Evolutionary conservation across 1,139 yeast species (phyloP), one percentile per base, ranked within the genome.

Genomic region (Saccharomycopsis phalli): DNA sequence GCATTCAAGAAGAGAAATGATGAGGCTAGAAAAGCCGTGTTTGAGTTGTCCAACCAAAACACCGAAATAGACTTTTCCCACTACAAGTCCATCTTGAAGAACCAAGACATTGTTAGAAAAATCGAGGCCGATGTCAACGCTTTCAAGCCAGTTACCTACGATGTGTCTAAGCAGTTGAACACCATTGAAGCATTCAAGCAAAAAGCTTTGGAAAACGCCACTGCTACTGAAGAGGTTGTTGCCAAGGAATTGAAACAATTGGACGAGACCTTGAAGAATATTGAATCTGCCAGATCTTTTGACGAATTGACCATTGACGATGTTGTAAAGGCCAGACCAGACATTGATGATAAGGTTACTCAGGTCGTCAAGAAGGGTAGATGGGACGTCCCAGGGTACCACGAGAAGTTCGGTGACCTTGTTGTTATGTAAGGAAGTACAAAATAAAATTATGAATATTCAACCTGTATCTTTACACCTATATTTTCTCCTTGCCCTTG

Each of bases 361-460:
- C 86, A 86, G 68, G 81, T 91, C 93, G 88, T 91, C 58, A 79
- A 81, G 76, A 81, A 87, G 74, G 95, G 95, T 66, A 83, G 84
- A 71, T 88, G 95, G 94, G 87, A 84, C 59, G 94, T 88, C 55
- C 97, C 98, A 56, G 95, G 95, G 56, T 91, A 91, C 79, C 81
- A 82, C 69, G 97, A 88, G 67, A 88, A 86, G 76, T 88, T 87
- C 65, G 96, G 96, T 64, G 86, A 83, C 65, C 76, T 87, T 69
- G 83, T 91, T 59, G 86, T 84, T 65, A 87, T 88, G 96, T 88
- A 76, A 68, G 58, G 17, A 11, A 8, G 6, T 13, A 16, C 16
- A 20, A 16, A 16, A 20, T n/a, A 16, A 20, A 17, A 20, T n/a
- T n/a, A n/a, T 23, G n/a, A 23, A 23, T 23, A 23, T 23, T 23